Conservation (phyloP, 2,329 filamentous ascomycete genomes). For the Dactylellina drechsleri region DNA sequence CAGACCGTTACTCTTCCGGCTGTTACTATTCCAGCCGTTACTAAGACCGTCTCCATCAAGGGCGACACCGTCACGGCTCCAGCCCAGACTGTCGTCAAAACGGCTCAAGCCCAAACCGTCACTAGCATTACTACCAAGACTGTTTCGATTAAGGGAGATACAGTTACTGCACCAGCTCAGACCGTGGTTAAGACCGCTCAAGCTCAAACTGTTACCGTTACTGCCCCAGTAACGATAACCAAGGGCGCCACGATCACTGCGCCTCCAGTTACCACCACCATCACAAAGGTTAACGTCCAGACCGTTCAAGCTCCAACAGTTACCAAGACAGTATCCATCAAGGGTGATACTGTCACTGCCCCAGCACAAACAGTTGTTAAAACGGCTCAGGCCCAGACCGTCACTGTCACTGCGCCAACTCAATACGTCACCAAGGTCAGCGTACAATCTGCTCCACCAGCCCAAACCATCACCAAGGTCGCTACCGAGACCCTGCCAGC, state of each 20-base stretch:
- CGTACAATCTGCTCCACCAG: not conserved
- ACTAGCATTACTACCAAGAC: conserved; percentile 1
- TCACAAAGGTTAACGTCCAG: not conserved
- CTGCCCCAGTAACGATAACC: not conserved
- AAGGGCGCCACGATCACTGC: not conserved
- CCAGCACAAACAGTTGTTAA: not conserved
- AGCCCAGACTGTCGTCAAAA: not conserved
- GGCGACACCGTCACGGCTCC: not conserved
- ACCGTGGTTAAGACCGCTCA: not conserved
- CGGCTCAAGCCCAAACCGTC: not conserved
- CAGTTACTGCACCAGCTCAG: not conserved
- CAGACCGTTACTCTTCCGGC: not conserved
- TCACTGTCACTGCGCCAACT: not conserved
- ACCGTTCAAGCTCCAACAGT: not conserved
- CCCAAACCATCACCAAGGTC: conserved; percentile 17
- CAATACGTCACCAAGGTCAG: not conserved
- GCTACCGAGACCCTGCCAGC: not conserved
- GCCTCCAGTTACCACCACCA: conserved; percentile 5
- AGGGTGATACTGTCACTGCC: conserved; percentile 1
- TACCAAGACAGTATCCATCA: conserved; percentile 13
- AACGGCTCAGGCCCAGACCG: not conserved
- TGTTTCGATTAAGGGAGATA: conserved; percentile 1
- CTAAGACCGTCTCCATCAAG: conserved; percentile 6
- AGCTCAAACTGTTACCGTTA: no score
- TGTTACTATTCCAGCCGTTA: conserved; percentile 4